phyloP scores from a whole-genome alignment of 1,139 yeast genomes.

The Geotrichum fermentans region DNA sequence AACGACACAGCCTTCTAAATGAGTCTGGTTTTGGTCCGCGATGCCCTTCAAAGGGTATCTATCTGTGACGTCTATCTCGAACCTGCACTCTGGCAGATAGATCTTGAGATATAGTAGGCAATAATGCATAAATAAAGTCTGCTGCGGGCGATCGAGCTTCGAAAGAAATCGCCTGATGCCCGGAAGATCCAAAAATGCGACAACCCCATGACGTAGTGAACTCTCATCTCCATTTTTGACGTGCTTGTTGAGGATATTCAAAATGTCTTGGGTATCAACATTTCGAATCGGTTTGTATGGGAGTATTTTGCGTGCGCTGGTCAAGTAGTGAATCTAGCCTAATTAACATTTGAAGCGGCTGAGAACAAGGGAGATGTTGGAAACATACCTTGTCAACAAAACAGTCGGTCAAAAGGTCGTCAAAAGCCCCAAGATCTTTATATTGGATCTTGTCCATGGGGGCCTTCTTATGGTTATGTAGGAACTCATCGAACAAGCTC shows the following conservation, averaged over 20 bases:
- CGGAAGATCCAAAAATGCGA: conserved; percentile 31
- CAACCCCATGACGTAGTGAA: conserved; percentile 27
- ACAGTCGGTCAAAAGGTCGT: conserved; percentile 40
- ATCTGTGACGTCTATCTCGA: conserved; percentile 44
- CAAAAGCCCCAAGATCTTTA: conserved; percentile 52
- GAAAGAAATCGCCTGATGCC: conserved; percentile 34
- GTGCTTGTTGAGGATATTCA: conserved; percentile 25
- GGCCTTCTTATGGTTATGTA: neutral
- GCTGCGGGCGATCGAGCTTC: conserved; percentile 29
- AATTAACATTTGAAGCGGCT: neutral
- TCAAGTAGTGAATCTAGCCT: conserved; percentile 1
- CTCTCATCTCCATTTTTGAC: conserved; percentile 23
- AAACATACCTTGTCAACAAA: conserved; percentile 34
- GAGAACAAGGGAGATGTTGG: neutral
- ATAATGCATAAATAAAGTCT: conserved; percentile 40
- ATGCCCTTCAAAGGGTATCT: conserved; percentile 31
- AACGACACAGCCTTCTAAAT: conserved; percentile 42
- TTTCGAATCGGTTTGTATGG: conserved; percentile 31
- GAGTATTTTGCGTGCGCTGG: conserved; percentile 35
- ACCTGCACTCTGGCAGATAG: conserved; percentile 40
- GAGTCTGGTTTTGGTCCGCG: conserved; percentile 15
- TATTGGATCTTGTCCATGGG: conserved; percentile 21
- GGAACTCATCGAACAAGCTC: conserved; percentile 3
- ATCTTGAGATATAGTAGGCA: conserved; percentile 39
- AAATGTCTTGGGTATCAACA: conserved; percentile 24